Base-by-base conservation (phyloP, 352 stramenopile species). In the Pythium folliculosum region DNA sequence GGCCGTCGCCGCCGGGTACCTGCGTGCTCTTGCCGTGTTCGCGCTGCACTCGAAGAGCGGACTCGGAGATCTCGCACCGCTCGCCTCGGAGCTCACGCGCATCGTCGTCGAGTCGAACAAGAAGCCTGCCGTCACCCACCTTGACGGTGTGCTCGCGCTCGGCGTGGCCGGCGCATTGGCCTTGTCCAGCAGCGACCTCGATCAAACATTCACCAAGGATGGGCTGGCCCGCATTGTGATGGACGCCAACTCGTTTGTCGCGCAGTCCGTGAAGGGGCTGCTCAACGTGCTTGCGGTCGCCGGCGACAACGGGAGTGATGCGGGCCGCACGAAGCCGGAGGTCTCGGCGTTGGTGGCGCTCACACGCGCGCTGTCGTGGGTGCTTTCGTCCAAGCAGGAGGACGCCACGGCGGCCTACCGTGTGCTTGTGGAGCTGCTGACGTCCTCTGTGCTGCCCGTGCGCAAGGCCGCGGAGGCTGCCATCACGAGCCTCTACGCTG, bases 101-200 rank as follows among this genome's bases (percentile, higher is more conserved):
- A 68, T 96, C 30, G 75, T 88, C 32, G 69, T 78, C 40, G 82
- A 92, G 10, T 65, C 83, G 4, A 90, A 84, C 60, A 96, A 95
- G 74, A 96, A 94, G 72, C 71, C 80, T 0, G 87, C 89, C 52
- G 50, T 94, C 25, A 56, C 76, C 4, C 88, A 93, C 61, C 59
- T 93, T n/a, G 86, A 95, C 44, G 88, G 86, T 16, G 69, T 96
- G 35, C 67, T 96, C 3, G 83, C 88, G 17, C 57, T 95, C 63
- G 75, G 76, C 12, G 61, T 94, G 12, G 84, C 82, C 21, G 86
- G 84, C 27, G 70, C 69, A 23, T 78, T 92, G 38, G 81, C 83
- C 22, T 77, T 86, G 40, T 73, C 75, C 3, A 88, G 67, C 61
- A 91, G 78, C 22, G 78, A 74, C 17, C 77, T 92, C 59, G 84